Percentiles rank a stretch among this genome's conserved stretches.
These are phyloP conservation scores for Passiflora organensis DNA, from an alignment of 345 rosid genomes.

Conservation along the genomic window DNA sequence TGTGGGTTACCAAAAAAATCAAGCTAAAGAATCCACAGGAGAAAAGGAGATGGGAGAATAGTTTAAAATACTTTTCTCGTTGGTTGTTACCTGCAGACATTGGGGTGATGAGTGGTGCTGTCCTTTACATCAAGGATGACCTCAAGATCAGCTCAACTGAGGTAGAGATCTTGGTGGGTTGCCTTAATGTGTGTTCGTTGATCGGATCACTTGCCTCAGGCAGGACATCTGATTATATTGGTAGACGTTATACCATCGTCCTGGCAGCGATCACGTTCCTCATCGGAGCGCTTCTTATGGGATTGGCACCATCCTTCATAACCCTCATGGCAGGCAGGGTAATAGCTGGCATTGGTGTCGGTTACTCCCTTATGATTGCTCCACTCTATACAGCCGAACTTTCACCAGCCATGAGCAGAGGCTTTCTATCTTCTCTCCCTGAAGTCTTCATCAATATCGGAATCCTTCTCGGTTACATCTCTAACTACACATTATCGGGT, in stretches of 20 bases:
- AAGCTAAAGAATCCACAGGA: neutral
- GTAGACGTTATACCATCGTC: constrained; percentile 60
- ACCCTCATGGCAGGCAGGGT: constrained; percentile 56
- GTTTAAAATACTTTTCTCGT: neutral
- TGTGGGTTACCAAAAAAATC: neutral
- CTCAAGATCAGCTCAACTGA: constrained; percentile 40
- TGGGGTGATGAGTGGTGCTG: constrained; percentile 71
- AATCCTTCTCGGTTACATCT: constrained; percentile 55
- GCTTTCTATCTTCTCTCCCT: constrained; percentile 62
- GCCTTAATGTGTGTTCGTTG: constrained; percentile 48
- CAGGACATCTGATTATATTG: constrained; percentile 57
- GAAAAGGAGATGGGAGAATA: neutral
- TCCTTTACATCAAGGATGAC: constrained; percentile 44
- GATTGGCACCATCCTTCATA: constrained; percentile 48
- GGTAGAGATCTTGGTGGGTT: constrained; percentile 62
- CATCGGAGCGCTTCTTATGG: constrained; percentile 59
- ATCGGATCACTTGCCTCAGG: constrained; percentile 63
- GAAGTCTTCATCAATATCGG: constrained; percentile 64
- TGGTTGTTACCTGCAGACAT: constrained; percentile 38
- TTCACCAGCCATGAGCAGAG: constrained; percentile 53
- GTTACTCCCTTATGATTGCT: constrained; percentile 61
- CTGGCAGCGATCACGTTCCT: constrained; percentile 59
- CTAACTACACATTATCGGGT: constrained; percentile 49
- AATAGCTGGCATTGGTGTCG: constrained; percentile 70
- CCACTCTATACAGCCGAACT: constrained; percentile 59